Evolutionary conservation across 139 green algal species (phyloP).

Genomic region (Chlorella sp.): DNA sequence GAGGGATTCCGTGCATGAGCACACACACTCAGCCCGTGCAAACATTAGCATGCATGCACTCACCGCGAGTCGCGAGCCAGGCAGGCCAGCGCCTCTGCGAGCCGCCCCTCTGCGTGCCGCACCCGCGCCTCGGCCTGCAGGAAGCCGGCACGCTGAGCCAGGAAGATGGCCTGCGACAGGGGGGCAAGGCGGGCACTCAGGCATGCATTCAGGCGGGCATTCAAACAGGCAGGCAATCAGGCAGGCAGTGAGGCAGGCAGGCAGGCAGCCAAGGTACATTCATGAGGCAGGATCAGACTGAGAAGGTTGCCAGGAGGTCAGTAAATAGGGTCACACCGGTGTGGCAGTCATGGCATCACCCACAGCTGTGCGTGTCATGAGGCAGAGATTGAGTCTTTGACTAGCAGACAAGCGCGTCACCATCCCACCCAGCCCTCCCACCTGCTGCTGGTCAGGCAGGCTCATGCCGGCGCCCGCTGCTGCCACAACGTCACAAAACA

Average conservation of each 20-base stretch:
- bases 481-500: slow-evolving; percentile 33
- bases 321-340: too few species aligned
- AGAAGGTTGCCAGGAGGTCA: too few species aligned
- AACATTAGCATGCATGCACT: too few species aligned
- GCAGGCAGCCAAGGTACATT: background rate
- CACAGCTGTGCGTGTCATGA: too few species aligned
- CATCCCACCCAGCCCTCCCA: background rate
- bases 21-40: background rate
- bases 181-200: too few species aligned
- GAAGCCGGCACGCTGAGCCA: slow-evolving; percentile 51
- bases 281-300: too few species aligned
- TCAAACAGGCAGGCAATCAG: background rate
- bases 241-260: background rate
- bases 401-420: background rate
- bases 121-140: slow-evolving; percentile 46
- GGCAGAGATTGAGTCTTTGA: too few species aligned
- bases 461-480: background rate
- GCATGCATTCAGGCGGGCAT: too few species aligned
- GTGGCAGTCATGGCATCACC: too few species aligned
- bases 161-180: slow-evolving; percentile 8
- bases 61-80: slow-evolving; percentile 29
- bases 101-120: slow-evolving; percentile 34
- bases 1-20: background rate
- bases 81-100: slow-evolving; percentile 39
- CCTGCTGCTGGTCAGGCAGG: slow-evolving; percentile 19